Evolutionary conservation across 2,329 filamentous ascomycete genomes (phyloP).

Genomic region (Exutisphaerella laricina): DNA sequence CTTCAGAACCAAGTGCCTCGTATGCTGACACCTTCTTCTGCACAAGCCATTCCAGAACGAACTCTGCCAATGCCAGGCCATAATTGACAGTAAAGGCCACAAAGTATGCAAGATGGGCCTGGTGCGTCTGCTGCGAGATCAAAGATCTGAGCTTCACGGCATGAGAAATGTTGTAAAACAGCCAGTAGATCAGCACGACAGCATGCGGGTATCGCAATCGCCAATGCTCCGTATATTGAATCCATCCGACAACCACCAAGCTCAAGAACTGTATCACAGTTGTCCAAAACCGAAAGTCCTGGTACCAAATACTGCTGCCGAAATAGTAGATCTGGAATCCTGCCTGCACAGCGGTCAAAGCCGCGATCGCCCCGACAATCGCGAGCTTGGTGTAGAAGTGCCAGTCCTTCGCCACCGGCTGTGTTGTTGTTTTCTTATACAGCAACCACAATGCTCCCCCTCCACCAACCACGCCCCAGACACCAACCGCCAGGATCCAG

Average conservation of each 20-base stretch:
- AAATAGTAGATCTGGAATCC: constrained; percentile 68
- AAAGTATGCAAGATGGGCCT: constrained; percentile 66
- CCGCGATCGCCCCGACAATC: constrained; percentile 63
- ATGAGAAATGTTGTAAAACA: constrained; percentile 73
- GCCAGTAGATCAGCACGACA: constrained; percentile 87
- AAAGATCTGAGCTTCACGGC: constrained; percentile 81
- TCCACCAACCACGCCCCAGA: constrained; percentile 75
- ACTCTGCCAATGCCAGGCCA: constrained; percentile 64
- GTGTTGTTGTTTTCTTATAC: constrained; percentile 60
- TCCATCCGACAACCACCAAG: constrained; percentile 64
- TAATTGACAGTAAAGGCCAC: constrained; percentile 67
- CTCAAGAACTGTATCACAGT: constrained; percentile 67
- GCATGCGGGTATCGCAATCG: constrained; percentile 79
- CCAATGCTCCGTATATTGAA: constrained; percentile 84
- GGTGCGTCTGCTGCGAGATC: constrained; percentile 68
- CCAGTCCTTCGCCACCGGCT: constrained; percentile 72
- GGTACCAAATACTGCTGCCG: constrained; percentile 59
- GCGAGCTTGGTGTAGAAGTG: constrained; percentile 86
- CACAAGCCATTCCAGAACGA: constrained; percentile 77
- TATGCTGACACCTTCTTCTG: constrained; percentile 70
- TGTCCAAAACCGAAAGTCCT: constrained; percentile 83
- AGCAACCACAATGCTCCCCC: constrained; percentile 75
- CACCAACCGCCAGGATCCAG: constrained; percentile 68
- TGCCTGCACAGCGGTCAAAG: constrained; percentile 65
- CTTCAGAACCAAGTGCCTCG: constrained; percentile 60